Base-by-base conservation (phyloP, 108 stramenopile genomes). In the Pseudonitzschia multiseries region DNA sequence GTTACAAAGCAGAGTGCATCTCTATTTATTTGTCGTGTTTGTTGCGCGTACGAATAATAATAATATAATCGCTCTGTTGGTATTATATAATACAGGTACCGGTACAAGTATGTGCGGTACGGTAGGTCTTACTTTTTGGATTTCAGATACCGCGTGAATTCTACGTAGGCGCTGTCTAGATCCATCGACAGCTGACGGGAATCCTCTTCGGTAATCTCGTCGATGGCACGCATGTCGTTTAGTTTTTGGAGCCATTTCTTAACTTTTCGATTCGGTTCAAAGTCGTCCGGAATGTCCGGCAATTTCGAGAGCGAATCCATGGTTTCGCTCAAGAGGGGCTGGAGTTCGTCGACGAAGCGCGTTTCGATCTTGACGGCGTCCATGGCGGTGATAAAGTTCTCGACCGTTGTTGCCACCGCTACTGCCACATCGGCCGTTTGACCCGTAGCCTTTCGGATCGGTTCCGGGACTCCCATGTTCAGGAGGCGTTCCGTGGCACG, bases 301-400 rank as follows among this genome's bases (percentile, higher is more conserved):
- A 96, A 69, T 72, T 86, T 74, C 13, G 84, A 89, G 68, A 99
- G 71, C 17, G 88, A 77, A 68, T 93, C 90, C 89, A 94, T 88
- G 43, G 98, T 74, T 76, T 98, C 98, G 60, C 83, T 88, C 63
- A 99, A 65, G 44, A 96, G 73, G 2, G 98, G 98, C 79, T 98
- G 97, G 44, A 99, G 74, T 78, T 98, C 98, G 82, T 98, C 97
- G 52, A 98, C 98, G 8, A 96, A 96, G 44, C 95, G 86, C 70
- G 93, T 93, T 65, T 96, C 90, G 44, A 99, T 75, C 65, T 95
- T 93, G 54, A 99, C 86, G n/a, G 92, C 95, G 74, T 99, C 99
- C 98, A 99, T 99, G 44, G 93, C 82, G 8, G 97, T 99, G 79
- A 99, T 99, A 77, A 99, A 98, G 72, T 89, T 80, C 81, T 96